Conservation (phyloP, 1,284 basidiomycete species). For the Melanopsichium pennsylvanicum region DNA sequence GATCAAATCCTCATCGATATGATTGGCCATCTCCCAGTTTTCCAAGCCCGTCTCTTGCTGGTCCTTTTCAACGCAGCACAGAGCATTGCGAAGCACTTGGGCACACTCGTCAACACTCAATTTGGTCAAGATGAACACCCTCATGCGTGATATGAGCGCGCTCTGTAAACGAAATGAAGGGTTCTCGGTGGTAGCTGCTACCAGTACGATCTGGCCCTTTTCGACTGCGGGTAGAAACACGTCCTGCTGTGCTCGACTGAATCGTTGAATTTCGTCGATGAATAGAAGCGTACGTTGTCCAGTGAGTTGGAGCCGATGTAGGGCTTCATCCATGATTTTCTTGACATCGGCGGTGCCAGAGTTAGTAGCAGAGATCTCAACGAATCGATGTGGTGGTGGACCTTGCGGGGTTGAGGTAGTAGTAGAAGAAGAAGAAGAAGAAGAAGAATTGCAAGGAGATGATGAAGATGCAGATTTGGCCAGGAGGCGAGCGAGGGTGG, state of each 20-base stretch:
- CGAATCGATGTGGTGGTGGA: slow-evolving; percentile 47
- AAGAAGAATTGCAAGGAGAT: slow-evolving; percentile 72
- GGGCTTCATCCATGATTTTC: slow-evolving; percentile 81
- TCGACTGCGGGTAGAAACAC: slow-evolving; percentile 43
- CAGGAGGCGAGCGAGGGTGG: slow-evolving; percentile 78
- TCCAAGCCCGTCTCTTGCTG: not conserved
- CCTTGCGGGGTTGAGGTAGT: slow-evolving; percentile 17
- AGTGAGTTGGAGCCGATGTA: slow-evolving; percentile 74
- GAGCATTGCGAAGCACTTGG: slow-evolving; percentile 46
- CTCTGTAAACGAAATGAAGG: slow-evolving; percentile 80
- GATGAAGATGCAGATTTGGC: slow-evolving; percentile 73
- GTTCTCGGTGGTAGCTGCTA: slow-evolving; percentile 91
- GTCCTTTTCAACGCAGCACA: slow-evolving; percentile 27
- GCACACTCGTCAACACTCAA: slow-evolving; percentile 47
- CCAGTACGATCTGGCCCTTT: slow-evolving; percentile 68
- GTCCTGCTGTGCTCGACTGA: slow-evolving; percentile 83
- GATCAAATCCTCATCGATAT: slow-evolving; percentile 54
- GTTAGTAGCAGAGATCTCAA: slow-evolving; percentile 66
- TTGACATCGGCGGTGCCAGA: slow-evolving; percentile 82
- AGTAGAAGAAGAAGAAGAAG: slow-evolving; percentile 69
- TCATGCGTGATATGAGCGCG: slow-evolving; percentile 79
- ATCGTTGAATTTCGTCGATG: slow-evolving; percentile 84
- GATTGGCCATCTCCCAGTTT: slow-evolving; percentile 39
- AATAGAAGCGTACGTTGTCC: slow-evolving; percentile 79
- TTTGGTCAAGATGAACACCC: slow-evolving; percentile 67